A percentile compares a stretch with the other conserved stretches of the same genome.
phyloP scores from a whole-genome alignment of 768 basidiomycete genomes.

The Rhodotorula toruloides region DNA sequence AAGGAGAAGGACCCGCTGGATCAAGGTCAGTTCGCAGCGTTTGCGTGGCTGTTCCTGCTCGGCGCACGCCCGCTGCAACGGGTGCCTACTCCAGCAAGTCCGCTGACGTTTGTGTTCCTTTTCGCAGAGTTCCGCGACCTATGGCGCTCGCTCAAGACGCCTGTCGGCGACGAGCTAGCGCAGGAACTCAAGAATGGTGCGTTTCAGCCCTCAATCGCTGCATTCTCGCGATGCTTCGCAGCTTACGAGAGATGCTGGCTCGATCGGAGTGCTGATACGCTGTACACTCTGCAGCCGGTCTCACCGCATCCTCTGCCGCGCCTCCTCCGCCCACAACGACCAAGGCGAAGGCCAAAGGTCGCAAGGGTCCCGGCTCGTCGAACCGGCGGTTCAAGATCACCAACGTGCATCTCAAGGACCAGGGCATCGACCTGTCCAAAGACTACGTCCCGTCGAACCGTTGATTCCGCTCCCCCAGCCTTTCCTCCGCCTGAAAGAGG shows the following conservation, averaged over 20 bases:
- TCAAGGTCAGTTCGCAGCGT: slow-evolving; percentile 56
- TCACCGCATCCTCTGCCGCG: slow-evolving; percentile 60
- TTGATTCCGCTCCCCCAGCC: too few species aligned
- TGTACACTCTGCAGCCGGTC: slow-evolving; percentile 56
- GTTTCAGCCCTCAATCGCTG: not conserved
- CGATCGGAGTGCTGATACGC: too few species aligned
- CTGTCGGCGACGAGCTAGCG: slow-evolving; percentile 75
- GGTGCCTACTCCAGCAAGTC: too few species aligned
- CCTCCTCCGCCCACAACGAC: slow-evolving; percentile 52
- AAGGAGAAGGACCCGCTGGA: slow-evolving; percentile 53
- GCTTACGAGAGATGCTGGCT: too few species aligned
- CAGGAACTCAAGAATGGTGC: slow-evolving; percentile 69
- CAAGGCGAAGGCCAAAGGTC: slow-evolving; percentile 65
- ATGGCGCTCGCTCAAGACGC: slow-evolving; percentile 79
- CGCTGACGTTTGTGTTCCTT: too few species aligned
- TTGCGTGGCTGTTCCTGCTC: not conserved
- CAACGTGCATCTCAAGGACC: slow-evolving; percentile 77
- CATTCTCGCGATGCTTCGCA: not conserved
- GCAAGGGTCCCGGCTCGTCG: slow-evolving; percentile 65
- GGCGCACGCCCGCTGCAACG: too few species aligned
- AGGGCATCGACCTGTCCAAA: slow-evolving; percentile 70
- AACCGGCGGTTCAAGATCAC: slow-evolving; percentile 75
- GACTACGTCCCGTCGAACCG: slow-evolving; percentile 53
- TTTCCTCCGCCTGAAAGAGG: too few species aligned
- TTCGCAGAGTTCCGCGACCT: slow-evolving; percentile 72